Evolutionary conservation across 768 basidiomycete genomes (phyloP).

Genomic region (Rhodotorula graminis): DNA sequence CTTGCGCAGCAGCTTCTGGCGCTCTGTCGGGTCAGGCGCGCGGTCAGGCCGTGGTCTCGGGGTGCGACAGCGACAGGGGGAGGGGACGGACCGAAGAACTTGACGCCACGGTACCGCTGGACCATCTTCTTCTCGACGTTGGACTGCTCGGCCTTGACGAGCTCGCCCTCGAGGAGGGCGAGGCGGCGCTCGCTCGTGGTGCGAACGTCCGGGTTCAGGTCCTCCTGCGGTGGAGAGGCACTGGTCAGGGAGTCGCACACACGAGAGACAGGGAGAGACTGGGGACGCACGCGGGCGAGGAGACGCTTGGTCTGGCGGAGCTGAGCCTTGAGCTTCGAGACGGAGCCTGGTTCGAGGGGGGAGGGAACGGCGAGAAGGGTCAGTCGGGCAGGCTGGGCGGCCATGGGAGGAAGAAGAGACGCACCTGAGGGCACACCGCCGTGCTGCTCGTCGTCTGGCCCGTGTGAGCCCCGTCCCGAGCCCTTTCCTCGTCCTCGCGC

Average conservation of each 20-base stretch:
- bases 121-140: slow-evolving; percentile 70
- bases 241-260: not conserved
- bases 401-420: not conserved
- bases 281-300: slow-evolving; percentile 62
- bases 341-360: slow-evolving; percentile 34
- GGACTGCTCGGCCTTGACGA: slow-evolving; percentile 60
- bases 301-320: slow-evolving; percentile 77
- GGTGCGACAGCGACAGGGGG: not conserved
- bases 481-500: not conserved
- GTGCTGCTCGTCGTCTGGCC: not conserved
- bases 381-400: no score
- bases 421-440: slow-evolving; percentile 10
- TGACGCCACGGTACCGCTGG: slow-evolving; percentile 75
- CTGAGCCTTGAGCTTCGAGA: slow-evolving; percentile 79
- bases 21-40: slow-evolving; percentile 55
- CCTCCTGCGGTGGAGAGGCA: slow-evolving; percentile 54
- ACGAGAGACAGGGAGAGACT: not conserved
- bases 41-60: not conserved
- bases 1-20: slow-evolving; percentile 76
- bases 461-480: not conserved
- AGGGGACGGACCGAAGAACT: slow-evolving; percentile 73
- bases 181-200: slow-evolving; percentile 74
- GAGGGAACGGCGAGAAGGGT: not conserved
- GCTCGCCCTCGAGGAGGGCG: slow-evolving; percentile 67
- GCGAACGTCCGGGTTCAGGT: slow-evolving; percentile 74